Base-by-base conservation (phyloP, 2,329 filamentous ascomycete genomes). In the Aspergillus terreus region DNA sequence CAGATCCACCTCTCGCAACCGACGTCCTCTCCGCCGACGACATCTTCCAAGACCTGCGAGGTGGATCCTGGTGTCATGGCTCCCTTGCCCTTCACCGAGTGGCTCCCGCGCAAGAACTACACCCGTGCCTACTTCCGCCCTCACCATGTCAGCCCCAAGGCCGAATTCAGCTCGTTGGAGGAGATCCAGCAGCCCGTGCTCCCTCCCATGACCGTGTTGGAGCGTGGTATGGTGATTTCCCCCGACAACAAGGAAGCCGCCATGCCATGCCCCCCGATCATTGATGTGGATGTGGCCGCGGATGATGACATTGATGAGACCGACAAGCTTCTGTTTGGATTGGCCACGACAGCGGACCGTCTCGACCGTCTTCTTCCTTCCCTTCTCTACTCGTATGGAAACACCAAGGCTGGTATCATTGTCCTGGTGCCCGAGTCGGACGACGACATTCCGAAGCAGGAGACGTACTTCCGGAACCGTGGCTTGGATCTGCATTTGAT, bases 91-190 rank as follows among this genome's bases (percentile, higher is more conserved):
- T 69, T 73, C 59, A 58, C 61, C 42, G 71, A 74, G 61, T 74
- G 71, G 71, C 66, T 74, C 36, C 60, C 62, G 15, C 70, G 69
- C 62, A 74, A 74, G 65, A 73, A 74, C 59, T 74, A 72, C 56
- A 74, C 71, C 30, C 71, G 71, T 46, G 63, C 66, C 54, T 73
- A 73, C 58, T 64, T 74, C 58, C 71, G 71, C 42, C 69, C 71
- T 53, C 69, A 63, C 50, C 60, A 65, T 47, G 64, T 72, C 41
- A 61, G 59, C 56, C 59, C 68, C 30, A 61, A 69, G 41, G 65
- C 70, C 27, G 63, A 72, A 44, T 74, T 74, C 59, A 61, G 60
- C 46, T 66, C 70, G 2, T 50, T 74, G 42, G 71, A 73, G 59
- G 63, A 66, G 38, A 66, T 74, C 47, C 57, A 65, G n/a, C 60